These are phyloP conservation scores for Acacia concinna DNA, from an alignment of 331 rosid species.

Conservation along the genomic window DNA sequence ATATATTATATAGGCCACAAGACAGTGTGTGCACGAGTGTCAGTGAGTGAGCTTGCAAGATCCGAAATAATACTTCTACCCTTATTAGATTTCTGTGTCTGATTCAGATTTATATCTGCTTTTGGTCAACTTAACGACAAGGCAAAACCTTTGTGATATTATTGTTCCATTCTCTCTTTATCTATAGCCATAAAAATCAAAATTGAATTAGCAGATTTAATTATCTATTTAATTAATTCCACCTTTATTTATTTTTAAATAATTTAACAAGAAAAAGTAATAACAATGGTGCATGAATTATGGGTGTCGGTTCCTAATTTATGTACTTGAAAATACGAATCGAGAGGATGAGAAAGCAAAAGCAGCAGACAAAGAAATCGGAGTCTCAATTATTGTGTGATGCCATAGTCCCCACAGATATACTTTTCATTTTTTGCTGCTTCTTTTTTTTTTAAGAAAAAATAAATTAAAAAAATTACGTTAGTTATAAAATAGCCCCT, in stretches of 20 bases:
- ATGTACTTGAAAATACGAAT: slow-evolving; percentile 20
- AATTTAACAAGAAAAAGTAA: background rate
- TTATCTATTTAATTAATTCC: background rate
- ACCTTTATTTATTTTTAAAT: background rate
- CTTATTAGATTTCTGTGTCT: slow-evolving; percentile 11
- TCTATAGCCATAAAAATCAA: background rate
- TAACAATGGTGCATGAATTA: background rate
- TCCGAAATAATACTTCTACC: slow-evolving; percentile 17
- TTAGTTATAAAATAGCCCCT: background rate
- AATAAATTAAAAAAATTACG: background rate
- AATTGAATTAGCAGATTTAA: slow-evolving; percentile 15
- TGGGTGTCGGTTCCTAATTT: slow-evolving; percentile 47
- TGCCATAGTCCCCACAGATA: slow-evolving; percentile 20
- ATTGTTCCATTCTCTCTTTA: background rate
- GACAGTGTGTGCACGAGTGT: background rate
- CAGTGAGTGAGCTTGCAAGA: slow-evolving; percentile 11
- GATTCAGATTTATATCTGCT: slow-evolving; percentile 19
- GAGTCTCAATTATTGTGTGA: slow-evolving; percentile 42
- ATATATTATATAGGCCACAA: background rate
- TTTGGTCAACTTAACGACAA: background rate
- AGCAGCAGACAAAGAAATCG: slow-evolving; percentile 27
- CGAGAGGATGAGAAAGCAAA: slow-evolving; percentile 14
- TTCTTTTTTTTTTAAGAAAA: background rate
- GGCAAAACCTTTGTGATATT: background rate
- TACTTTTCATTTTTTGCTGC: background rate